Evolutionary conservation across 1,284 basidiomycete genomes (phyloP), one percentile per base, ranked within the genome.

Genomic region (Inonotus hispidus): DNA sequence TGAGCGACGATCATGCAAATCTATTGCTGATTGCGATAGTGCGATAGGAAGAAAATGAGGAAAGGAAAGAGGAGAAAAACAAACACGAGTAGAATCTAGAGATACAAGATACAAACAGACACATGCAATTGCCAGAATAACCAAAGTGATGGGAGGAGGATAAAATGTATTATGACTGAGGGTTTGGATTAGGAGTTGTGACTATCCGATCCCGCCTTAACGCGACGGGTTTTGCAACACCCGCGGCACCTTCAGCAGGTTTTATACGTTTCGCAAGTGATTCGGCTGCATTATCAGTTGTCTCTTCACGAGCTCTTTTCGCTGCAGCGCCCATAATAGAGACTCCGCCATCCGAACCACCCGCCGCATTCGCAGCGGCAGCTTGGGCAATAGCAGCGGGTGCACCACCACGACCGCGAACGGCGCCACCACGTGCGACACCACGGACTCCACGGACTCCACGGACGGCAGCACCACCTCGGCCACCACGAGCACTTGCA

Each of bases 241-340:
- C 59, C 46, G 46, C 65, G 11, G 58, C 53, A 3, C 47, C 58
- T 43, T 59, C 37, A 21, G 81, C 80, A 53, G 85, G 83, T 70
- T 88, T 90, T 63, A 89, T 65, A 41, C 88, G 81, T 68, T 91
- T 91, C 0, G 82, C 85, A 19, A 90, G 74, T 4, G 87, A 82
- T 65, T 85, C 64, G 1, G 75, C 46, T 1, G 71, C 64, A 32
- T 38, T 50, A 23, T 77, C 73, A 19, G 73, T 78, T 32, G 32
- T 21, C 43, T 86, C 82, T 58, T 89, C 88, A 21, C 87, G 78
- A 43, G 82, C 79, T 21, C 88, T 81, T 67, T 91, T 91, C 21
- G 68, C 74, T 13, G 86, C 85, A 11, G 85, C 87, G 19, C 87
- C 87, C 67, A 83, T 80, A 56, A 89, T 88, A 4, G 81, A 80